phyloP scores from a whole-genome alignment of 768 basidiomycete genomes.

The Lentinula boryana region DNA sequence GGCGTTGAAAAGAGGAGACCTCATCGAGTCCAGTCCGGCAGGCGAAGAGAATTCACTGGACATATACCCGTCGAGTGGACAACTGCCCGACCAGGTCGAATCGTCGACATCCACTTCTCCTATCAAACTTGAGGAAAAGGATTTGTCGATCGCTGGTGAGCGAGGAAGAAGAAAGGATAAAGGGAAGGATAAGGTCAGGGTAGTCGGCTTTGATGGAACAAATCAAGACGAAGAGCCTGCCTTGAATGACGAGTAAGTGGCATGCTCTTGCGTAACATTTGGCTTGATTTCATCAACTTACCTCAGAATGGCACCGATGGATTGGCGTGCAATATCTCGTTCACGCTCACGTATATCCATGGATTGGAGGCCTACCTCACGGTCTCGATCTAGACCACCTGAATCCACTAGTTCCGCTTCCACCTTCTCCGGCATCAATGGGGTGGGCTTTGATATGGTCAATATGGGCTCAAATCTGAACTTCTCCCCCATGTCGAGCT shows the following conservation, averaged over 20 bases:
- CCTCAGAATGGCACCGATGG: constrained; percentile 66
- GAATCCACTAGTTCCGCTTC: constrained; percentile 29
- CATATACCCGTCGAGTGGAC: constrained; percentile 11
- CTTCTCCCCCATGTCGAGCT: constrained; percentile 17
- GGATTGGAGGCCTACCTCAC: constrained; percentile 83
- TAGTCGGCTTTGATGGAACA: constrained; percentile 76
- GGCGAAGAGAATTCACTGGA: constrained; percentile 69
- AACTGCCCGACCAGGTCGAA: background rate
- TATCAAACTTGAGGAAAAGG: constrained; percentile 10
- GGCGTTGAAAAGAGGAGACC: constrained; percentile 59
- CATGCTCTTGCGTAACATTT: constrained; percentile 11
- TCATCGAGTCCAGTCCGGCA: constrained; percentile 20
- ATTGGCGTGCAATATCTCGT: constrained; percentile 89
- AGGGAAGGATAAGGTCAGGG: constrained; percentile 71
- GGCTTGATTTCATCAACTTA: background rate
- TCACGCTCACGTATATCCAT: constrained; percentile 87
- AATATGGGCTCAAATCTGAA: constrained; percentile 36
- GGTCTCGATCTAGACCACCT: constrained; percentile 73
- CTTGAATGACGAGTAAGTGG: constrained; percentile 65
- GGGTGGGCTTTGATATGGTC: constrained; percentile 7
- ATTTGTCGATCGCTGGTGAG: constrained; percentile 32
- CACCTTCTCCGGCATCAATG: constrained; percentile 39
- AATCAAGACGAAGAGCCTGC: constrained; percentile 51
- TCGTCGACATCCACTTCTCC: background rate
- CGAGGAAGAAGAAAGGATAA: constrained; percentile 76